Percentiles rank a stretch among this genome's conserved stretches.
These are phyloP conservation scores for Perkinsus marinus DNA, from an alignment of 169 alveolate species.

Conservation along the genomic window DNA sequence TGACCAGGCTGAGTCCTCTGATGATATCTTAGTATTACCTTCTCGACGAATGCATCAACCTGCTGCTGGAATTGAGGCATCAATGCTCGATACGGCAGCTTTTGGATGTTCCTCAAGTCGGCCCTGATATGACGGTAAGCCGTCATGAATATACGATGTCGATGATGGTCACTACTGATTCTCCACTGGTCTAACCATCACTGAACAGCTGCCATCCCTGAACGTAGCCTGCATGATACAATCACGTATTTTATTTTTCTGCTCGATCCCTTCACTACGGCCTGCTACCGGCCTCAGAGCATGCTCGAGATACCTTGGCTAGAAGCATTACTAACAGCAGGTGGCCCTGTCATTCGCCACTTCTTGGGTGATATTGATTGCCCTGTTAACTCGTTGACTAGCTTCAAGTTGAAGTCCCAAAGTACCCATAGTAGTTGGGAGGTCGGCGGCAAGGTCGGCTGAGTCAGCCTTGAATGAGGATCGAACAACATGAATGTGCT, in stretches of 20 bases:
- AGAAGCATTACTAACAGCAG: too few relatives aligned
- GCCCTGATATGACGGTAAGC: background rate
- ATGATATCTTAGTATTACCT: conserved; percentile 26
- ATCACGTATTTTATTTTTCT: conserved; percentile 55
- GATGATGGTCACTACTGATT: background rate
- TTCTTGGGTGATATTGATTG: conserved; percentile 33
- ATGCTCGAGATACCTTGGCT: conserved; percentile 50
- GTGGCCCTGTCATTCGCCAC: too few relatives aligned
- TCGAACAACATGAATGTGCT: conserved; percentile 36
- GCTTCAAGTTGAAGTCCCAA: conserved; percentile 55
- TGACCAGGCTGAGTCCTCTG: too few relatives aligned
- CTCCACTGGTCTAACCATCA: background rate
- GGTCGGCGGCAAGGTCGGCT: conserved; percentile 30
- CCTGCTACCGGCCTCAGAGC: conserved; percentile 36
- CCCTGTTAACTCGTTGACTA: conserved; percentile 34
- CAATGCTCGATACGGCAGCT: conserved; percentile 42
- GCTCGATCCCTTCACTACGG: conserved; percentile 17
- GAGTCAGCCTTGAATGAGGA: conserved; percentile 3
- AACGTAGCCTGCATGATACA: conserved; percentile 44
- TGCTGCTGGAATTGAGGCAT: conserved; percentile 51
- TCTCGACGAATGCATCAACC: conserved; percentile 36
- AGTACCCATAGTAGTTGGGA: conserved; percentile 62
- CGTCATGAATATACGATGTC: background rate
- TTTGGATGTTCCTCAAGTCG: conserved; percentile 36
- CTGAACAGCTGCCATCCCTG: conserved; percentile 8